A percentile compares a stretch with the other conserved stretches of the same genome.
These are phyloP conservation scores for Mycosphaerelloides madeirae DNA, from an alignment of 2,329 filamentous ascomycete species.

Conservation along the genomic window DNA sequence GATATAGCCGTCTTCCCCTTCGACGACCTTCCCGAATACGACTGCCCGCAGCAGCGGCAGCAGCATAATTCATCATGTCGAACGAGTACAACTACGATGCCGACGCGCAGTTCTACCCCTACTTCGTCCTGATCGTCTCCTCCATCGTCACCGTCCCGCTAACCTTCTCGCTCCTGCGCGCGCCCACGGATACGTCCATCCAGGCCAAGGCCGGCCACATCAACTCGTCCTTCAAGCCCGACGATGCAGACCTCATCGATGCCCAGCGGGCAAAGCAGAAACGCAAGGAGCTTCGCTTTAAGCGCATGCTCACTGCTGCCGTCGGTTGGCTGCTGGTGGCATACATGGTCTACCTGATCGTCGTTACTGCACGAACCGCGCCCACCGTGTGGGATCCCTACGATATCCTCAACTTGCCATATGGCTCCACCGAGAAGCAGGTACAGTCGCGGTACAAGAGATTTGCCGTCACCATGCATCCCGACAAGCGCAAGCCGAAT, in stretches of 20 bases:
- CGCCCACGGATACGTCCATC: slow-evolving; percentile 64
- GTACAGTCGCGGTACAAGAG: slow-evolving; percentile 90
- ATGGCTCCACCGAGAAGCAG: slow-evolving; percentile 77
- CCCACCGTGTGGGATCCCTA: slow-evolving; percentile 95
- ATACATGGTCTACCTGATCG: slow-evolving; percentile 87
- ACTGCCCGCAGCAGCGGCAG: neutral
- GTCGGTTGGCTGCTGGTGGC: slow-evolving; percentile 78
- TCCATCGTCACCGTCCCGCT: slow-evolving; percentile 83
- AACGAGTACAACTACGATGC: slow-evolving; percentile 98
- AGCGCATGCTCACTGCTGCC: slow-evolving; percentile 72
- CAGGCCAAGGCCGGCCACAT: slow-evolving; percentile 79
- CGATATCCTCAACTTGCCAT: slow-evolving; percentile 81
- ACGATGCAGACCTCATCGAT: slow-evolving; percentile 79
- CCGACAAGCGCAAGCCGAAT: slow-evolving; percentile 86
- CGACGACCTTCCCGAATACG: too few species aligned
- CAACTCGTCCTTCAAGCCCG: slow-evolving; percentile 71
- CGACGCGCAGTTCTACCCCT: slow-evolving; percentile 96
- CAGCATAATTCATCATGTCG: slow-evolving; percentile 58
- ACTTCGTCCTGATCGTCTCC: slow-evolving; percentile 91
- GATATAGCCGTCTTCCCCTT: too few species aligned
- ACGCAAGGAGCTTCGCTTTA: slow-evolving; percentile 82
- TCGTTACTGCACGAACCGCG: slow-evolving; percentile 65
- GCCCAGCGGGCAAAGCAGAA: slow-evolving; percentile 79
- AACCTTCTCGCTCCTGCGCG: slow-evolving; percentile 77
- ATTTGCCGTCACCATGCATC: slow-evolving; percentile 81